These are phyloP conservation scores for Vigna reflexopilosa DNA, from an alignment of 306 rosid species.

Conservation along the genomic window DNA sequence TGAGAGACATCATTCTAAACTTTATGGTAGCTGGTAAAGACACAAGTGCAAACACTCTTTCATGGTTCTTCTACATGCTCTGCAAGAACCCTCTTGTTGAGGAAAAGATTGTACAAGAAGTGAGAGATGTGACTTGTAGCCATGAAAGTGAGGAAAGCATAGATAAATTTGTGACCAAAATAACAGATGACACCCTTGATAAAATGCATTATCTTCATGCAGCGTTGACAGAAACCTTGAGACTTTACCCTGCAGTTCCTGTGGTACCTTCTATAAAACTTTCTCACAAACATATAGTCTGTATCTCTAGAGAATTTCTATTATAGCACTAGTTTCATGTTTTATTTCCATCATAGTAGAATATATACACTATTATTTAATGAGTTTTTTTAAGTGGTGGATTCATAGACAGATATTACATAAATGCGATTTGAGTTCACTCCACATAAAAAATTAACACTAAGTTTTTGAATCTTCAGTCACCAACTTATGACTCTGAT, in stretches of 20 bases:
- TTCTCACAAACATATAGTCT: not conserved
- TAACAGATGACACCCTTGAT: conserved; percentile 65
- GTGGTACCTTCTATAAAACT: conserved; percentile 40
- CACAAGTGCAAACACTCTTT: conserved; percentile 70
- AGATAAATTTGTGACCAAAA: conserved; percentile 53
- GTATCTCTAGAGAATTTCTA: not conserved
- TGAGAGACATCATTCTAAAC: conserved; percentile 73
- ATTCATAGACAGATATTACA: too few species aligned
- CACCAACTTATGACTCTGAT: too few species aligned
- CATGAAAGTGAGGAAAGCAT: conserved; percentile 43
- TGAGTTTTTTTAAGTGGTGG: too few species aligned
- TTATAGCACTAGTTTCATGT: not conserved
- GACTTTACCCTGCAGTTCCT: conserved; percentile 81
- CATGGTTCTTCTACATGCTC: conserved; percentile 86
- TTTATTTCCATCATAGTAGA: too few species aligned
- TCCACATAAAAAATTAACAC: too few species aligned
- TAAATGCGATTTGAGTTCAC: too few species aligned
- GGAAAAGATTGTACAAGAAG: conserved; percentile 73
- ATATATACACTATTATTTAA: too few species aligned
- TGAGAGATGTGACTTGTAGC: conserved; percentile 55
- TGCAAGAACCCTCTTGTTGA: conserved; percentile 80
- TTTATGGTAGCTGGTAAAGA: conserved; percentile 85
- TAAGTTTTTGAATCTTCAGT: too few species aligned
- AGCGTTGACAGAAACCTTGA: conserved; percentile 77
- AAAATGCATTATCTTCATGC: conserved; percentile 91